Base-by-base conservation (phyloP, 495 filamentous ascomycete genomes). In the Penicillium riverlandense region DNA sequence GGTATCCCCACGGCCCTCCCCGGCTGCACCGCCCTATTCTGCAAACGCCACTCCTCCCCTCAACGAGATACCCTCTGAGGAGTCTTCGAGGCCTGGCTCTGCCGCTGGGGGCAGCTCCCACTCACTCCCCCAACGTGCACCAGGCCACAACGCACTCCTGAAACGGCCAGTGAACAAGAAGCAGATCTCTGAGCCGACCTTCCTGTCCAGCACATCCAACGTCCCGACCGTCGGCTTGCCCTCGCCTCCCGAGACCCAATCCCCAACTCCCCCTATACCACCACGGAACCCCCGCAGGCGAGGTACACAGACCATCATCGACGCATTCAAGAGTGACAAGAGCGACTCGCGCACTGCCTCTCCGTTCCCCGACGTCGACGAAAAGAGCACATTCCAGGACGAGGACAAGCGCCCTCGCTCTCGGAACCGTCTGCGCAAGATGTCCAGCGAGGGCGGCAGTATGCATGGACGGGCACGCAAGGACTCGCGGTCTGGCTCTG, bases 111-210 rank as follows among this genome's bases (percentile, higher is more conserved):
- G 30, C 16, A 35, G 22, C 6, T 22, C 32, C 13, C 54, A 58
- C 29, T 37, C 44, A 1, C 40, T 53, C 14, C 53, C 61, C 15
- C 58, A 70, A 46, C 60, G 61, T 12, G 50, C 58, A 15, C 54
- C 58, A n/a, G 57, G 62, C 6, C 41, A 53, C 40, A 43, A 40
- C 34, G 44, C 48, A 42, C 62, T 67, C 15, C 70, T 61, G 43
- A 92, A 88, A 69, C 78, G 78, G 32, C 69, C 76, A 0, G 69
- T 92, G 38, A 82, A 79, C 53, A 89, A 91, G 55, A 67, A 74
- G 30, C 78, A 84, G 27, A 94, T 96, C 33, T 91, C 87, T 3
- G 89, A 92, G 50, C 89, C 89, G 0, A 85, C 76, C 0, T 84
- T 95, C 44, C 62, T 91, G n/a, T 85, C 79, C 30, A 78, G 75